Conservation (phyloP, 495 filamentous ascomycete species). For the Penicillium macrosclerotiorum region DNA sequence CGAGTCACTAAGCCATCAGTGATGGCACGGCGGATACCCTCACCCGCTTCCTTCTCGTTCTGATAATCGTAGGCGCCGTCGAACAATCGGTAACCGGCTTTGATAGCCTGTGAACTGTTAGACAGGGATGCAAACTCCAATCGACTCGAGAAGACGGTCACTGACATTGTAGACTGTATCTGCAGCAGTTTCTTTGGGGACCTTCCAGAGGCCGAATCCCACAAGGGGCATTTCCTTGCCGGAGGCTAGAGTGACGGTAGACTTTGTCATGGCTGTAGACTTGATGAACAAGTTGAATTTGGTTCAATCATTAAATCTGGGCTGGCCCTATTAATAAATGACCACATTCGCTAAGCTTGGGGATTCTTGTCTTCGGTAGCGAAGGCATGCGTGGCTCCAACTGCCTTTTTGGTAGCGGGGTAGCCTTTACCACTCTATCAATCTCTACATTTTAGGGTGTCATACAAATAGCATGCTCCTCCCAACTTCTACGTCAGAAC, state of each 20-base stretch:
- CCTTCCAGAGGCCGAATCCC: slow-evolving; percentile 81
- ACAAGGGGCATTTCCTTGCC: slow-evolving; percentile 69
- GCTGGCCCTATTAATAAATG: not conserved
- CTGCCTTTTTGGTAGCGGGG: not conserved
- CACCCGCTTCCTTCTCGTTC: slow-evolving; percentile 79
- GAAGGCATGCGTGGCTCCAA: not conserved
- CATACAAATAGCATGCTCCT: not conserved
- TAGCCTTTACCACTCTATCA: no score
- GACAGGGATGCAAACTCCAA: not conserved
- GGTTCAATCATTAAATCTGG: no score
- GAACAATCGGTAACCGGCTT: slow-evolving; percentile 79
- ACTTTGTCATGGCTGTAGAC: slow-evolving; percentile 1
- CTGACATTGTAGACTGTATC: slow-evolving; percentile 70
- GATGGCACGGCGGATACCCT: slow-evolving; percentile 80
- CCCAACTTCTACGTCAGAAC: no score
- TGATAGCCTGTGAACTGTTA: slow-evolving; percentile 58
- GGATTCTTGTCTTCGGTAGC: not conserved
- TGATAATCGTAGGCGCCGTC: slow-evolving; percentile 88
- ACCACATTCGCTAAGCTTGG: not conserved
- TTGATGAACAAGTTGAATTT: not conserved
- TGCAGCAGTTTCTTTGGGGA: slow-evolving; percentile 70
- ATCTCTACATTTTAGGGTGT: not conserved
- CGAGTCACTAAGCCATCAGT: slow-evolving; percentile 77
- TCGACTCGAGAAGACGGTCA: not conserved
- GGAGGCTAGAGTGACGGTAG: slow-evolving; percentile 14